phyloP scores from a whole-genome alignment of 768 basidiomycete genomes.

The Lentinula detonsa region DNA sequence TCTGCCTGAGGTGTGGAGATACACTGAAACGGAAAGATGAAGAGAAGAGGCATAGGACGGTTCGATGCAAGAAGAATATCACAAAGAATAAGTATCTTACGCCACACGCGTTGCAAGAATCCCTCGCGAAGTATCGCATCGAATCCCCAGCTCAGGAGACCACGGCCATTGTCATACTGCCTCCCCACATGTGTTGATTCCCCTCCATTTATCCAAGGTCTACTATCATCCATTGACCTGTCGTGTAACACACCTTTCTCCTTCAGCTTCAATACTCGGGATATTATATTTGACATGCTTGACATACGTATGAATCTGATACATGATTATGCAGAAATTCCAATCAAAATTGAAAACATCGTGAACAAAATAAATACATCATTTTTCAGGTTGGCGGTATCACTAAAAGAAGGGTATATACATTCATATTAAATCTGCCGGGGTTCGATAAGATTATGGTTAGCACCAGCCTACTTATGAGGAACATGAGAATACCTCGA shows the following conservation, averaged over 20 bases:
- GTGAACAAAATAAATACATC: no score
- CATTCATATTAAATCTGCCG: no score
- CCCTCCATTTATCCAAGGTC: no score
- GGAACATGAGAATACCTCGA: no score
- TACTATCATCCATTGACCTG: no score
- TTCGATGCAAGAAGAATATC: not conserved
- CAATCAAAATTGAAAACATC: no score
- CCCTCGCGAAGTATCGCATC: not conserved
- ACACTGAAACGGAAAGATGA: not conserved
- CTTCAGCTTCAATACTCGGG: not conserved
- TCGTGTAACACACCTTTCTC: no score
- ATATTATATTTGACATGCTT: not conserved
- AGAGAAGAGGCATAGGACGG: not conserved
- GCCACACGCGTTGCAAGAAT: not conserved
- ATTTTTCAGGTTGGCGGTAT: no score
- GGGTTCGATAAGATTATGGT: no score
- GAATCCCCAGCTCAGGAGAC: not conserved
- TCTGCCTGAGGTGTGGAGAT: not conserved
- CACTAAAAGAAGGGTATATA: no score
- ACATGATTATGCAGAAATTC: no score
- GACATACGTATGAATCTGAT: conserved; percentile 35
- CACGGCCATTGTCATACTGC: not conserved
- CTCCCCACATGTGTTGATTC: not conserved
- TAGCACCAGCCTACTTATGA: no score
- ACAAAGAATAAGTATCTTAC: not conserved